Conservation (phyloP, 225 moss, liverwort and hornwort species). For the Pseudisothecium myosuroides region DNA sequence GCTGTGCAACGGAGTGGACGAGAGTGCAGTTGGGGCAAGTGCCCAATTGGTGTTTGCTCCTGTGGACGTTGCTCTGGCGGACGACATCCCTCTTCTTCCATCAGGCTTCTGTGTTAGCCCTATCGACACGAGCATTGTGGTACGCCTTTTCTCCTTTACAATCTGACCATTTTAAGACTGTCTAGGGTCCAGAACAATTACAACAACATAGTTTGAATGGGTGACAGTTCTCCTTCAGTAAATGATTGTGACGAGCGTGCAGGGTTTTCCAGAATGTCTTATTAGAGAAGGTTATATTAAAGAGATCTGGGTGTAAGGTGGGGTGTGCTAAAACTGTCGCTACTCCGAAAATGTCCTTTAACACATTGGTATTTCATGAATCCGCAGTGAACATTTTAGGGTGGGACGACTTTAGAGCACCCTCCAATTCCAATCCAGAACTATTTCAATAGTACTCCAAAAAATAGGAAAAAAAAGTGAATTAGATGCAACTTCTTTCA, state of each 20-base stretch:
- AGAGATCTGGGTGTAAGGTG: neutral
- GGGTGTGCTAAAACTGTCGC: neutral
- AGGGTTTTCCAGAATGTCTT: neutral
- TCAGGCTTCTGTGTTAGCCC: constrained; percentile 83
- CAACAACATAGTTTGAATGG: neutral
- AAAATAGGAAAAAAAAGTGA: neutral
- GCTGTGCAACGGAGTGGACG: constrained; percentile 97
- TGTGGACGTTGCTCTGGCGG: constrained; percentile 77
- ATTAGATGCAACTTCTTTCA: neutral
- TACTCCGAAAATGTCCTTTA: neutral
- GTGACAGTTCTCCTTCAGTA: neutral
- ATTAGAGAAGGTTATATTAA: neutral
- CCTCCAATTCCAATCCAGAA: no score
- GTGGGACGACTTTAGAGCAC: neutral
- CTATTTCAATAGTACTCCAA: neutral
- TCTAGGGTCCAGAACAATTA: neutral
- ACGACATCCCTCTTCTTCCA: constrained; percentile 70
- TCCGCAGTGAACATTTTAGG: neutral
- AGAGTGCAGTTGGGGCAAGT: constrained; percentile 87
- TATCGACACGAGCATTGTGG: constrained; percentile 69
- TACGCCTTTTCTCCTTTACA: constrained; percentile 3
- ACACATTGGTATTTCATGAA: neutral
- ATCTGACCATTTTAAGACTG: neutral
- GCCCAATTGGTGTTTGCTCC: constrained; percentile 95
- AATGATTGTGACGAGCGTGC: neutral